Evolutionary conservation across 2,329 filamentous ascomycete genomes (phyloP), one percentile per base, ranked within the genome.

Genomic region (Penicillium paneum): DNA sequence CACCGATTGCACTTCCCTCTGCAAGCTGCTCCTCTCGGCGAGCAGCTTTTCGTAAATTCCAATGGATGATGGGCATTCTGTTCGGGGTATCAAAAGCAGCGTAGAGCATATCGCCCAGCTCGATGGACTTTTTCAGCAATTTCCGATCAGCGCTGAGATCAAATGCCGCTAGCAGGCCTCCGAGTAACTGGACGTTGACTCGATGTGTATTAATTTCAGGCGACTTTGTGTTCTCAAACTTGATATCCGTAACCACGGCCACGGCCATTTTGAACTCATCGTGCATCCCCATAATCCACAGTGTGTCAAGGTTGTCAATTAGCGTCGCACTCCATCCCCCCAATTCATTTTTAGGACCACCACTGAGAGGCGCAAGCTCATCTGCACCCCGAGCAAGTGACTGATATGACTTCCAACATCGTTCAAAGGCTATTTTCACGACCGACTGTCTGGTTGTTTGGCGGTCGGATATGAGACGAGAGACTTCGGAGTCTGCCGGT

Each of bases 321-420:
- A 96, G 70, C 0, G 90, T 92, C n/a, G 90, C 89, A 26, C 88
- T 88, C 90, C 90, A 96, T 45, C 87, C 89, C 65, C 90, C 91
- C 70, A 96, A 95, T 0, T 88, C 88, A 67, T 96, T 88, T 17
- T 82, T 82, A 58, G 78, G 82, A 17, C 75, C 74, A 34, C 85
- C 85, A 49, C 83, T 82, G 7, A 92, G 77, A 2, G 92, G 92
- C 35, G 75, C 79, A n/a, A 97, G 76, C 75, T 96, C 92, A 68
- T 97, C 92, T 60, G 91, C 88, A 61, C 84, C 81, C 84, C 88
- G 93, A 12, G 91, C 92, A 64, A 86, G 80, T 55, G 84, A 79
- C 65, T 81, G 87, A 75, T 97, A 97, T 38, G 88, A 89, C 7
- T 77, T 72, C 92, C 92, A 97, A 1, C 89, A 85, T 62, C 85